A percentile compares a stretch with the other conserved stretches of the same genome.
Conservation (phyloP, 768 basidiomycete species). For the Russula compacta region DNA sequence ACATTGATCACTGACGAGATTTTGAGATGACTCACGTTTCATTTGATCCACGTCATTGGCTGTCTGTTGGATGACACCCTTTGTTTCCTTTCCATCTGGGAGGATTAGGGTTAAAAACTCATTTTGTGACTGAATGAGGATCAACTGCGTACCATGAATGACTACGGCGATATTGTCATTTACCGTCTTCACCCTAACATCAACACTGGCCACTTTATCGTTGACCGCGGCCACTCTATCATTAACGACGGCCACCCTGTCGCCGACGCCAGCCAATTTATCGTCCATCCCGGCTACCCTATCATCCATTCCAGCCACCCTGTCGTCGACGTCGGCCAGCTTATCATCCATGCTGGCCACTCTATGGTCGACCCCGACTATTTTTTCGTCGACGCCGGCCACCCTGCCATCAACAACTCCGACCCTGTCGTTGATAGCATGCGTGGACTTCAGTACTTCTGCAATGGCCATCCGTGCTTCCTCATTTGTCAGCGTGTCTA, state of each 20-base stretch:
- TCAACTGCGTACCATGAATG: background rate
- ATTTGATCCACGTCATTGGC: background rate
- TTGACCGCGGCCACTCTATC: background rate
- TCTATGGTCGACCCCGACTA: background rate
- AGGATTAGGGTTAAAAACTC: background rate
- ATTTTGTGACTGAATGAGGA: background rate
- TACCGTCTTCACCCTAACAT: background rate
- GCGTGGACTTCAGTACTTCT: background rate
- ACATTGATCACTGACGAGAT: background rate
- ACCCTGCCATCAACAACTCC: background rate
- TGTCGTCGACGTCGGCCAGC: background rate
- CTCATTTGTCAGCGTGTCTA: background rate
- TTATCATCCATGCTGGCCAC: background rate
- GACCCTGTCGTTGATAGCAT: background rate
- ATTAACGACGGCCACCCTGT: background rate
- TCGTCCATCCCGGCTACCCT: background rate
- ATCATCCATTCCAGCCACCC: background rate
- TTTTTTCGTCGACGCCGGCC: background rate
- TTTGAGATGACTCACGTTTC: background rate
- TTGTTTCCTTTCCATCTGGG: background rate
- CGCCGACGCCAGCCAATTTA: background rate
- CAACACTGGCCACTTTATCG: background rate
- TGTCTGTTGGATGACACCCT: background rate
- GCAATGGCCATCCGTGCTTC: background rate
- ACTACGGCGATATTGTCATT: background rate